Percentiles rank a stretch among this genome's conserved stretches.
Evolutionary conservation across 768 basidiomycete genomes (phyloP).

Genomic region (Leccinellum albellum): DNA sequence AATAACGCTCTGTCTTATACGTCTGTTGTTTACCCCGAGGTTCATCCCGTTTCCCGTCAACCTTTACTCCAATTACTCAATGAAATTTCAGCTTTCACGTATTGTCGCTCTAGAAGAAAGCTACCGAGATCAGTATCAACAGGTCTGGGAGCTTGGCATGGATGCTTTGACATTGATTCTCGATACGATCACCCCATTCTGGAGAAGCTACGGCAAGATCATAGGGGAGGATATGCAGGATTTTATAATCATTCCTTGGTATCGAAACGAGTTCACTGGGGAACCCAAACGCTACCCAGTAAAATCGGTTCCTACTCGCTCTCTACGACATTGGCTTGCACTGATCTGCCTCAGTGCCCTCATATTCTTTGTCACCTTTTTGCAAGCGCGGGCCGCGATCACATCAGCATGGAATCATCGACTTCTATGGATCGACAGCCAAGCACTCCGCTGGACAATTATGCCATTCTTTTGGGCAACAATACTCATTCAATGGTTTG

Average conservation of each 20-base stretch:
- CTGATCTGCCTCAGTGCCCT: slow-evolving; percentile 49
- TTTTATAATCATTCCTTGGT: slow-evolving; percentile 78
- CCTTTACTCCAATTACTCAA: slow-evolving; percentile 58
- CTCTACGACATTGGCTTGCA: slow-evolving; percentile 65
- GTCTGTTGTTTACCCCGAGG: slow-evolving; percentile 78
- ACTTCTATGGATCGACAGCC: slow-evolving; percentile 54
- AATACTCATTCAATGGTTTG: slow-evolving; percentile 65
- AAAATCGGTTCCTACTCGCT: slow-evolving; percentile 53
- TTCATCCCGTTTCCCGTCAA: slow-evolving; percentile 28
- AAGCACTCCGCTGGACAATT: slow-evolving; percentile 58
- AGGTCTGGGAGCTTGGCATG: slow-evolving; percentile 79
- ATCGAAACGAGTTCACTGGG: slow-evolving; percentile 81
- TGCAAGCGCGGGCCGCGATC: slow-evolving; percentile 58
- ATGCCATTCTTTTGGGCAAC: slow-evolving; percentile 63
- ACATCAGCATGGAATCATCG: slow-evolving; percentile 52
- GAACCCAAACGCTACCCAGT: slow-evolving; percentile 67
- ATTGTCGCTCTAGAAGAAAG: slow-evolving; percentile 73
- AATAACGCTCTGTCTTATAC: slow-evolving; percentile 63
- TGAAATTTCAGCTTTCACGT: slow-evolving; percentile 52
- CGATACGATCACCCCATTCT: slow-evolving; percentile 74
- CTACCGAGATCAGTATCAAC: slow-evolving; percentile 76
- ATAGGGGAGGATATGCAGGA: slow-evolving; percentile 77
- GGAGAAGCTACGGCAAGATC: slow-evolving; percentile 78
- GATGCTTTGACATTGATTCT: slow-evolving; percentile 71
- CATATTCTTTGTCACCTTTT: slow-evolving; percentile 45